These are phyloP conservation scores for Lumnitzera littorea DNA, from an alignment of 345 rosid genomes.

Conservation along the genomic window DNA sequence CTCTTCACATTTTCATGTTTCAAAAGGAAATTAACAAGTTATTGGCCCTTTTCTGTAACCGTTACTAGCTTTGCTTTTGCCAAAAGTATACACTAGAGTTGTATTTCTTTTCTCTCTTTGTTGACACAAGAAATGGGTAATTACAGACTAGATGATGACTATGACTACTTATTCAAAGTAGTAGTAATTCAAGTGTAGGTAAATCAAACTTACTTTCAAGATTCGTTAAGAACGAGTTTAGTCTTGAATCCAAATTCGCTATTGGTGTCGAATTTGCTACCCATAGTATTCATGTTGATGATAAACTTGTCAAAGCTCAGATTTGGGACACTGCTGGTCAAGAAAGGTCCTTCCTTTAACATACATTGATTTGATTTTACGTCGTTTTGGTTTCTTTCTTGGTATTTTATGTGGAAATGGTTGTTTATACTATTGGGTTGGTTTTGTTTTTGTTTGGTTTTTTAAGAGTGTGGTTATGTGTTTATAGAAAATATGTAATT, in stretches of 20 bases:
- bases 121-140: constrained; percentile 13
- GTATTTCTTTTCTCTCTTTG: background rate
- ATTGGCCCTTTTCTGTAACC: too few relatives aligned
- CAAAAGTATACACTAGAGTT: too few relatives aligned
- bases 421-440: too few relatives aligned
- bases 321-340: constrained; percentile 36
- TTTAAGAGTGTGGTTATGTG: too few relatives aligned
- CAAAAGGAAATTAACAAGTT: too few relatives aligned
- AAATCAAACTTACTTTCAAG: constrained; percentile 25
- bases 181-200: constrained; percentile 30
- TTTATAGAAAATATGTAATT: too few relatives aligned
- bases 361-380: background rate
- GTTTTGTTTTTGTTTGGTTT: too few relatives aligned
- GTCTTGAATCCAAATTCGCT: constrained; percentile 23
- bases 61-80: too few relatives aligned
- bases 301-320: constrained; percentile 25
- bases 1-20: too few relatives aligned
- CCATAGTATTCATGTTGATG: constrained; percentile 19
- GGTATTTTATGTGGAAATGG: background rate
- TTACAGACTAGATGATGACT: background rate
- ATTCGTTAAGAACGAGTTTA: constrained; percentile 24
- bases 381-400: background rate
- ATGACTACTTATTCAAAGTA: constrained; percentile 18
- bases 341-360: constrained; percentile 10
- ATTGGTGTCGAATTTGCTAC: constrained; percentile 29